Base-by-base conservation (phyloP, 306 rosid species). In the barrel medic (Medicago truncatula) region DNA sequence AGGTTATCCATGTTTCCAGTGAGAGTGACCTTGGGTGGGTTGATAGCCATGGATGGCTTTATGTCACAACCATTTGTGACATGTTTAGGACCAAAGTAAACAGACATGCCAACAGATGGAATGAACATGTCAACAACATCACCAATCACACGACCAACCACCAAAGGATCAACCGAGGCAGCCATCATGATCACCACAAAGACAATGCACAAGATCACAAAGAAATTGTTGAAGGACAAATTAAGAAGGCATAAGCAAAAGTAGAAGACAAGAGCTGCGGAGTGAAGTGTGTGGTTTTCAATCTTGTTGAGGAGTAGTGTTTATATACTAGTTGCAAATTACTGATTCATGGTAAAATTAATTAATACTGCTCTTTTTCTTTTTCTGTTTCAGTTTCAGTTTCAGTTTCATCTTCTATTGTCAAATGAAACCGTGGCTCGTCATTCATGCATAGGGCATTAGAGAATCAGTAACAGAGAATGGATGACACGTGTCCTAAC, bases 81-180 rank as follows among this genome's bases (percentile, higher is more conserved):
- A 67, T 94, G 97, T 78, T 85, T 92, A 0, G 89, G 38, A 1
- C 92, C 92, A 68, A 77, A 92, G 83, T 94, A 86, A 12, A 87
- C 92, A 2, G 96, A 89, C 95, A 94, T 84, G 81, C 13, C 39
- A 0, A 86, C 88, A 0, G 84, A 76, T 0, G 98, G 97, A 2
- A 85, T 73, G 64, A 94, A 94, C 96, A 94, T 85, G 88, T 94
- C 97, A 0, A 94, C 87, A 0, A 92, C 96, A 50, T 94, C 98
- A 0, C 97, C 98, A 14, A 94, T 92, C 66, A 94, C 96, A 0
- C 96, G 83, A 1, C 97, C 97, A 16, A 94, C 92, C 0, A 94
- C 91, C 6, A 94, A 84, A 3, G 98, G 98, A 78, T 94, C 98
- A 9, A 85, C 94, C 0, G 94, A 91, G 11, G 83, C 73, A 8